Evolutionary conservation across 306 rosid species (phyloP), one percentile per base, ranked within the genome.

Genomic region (Inga laurina): DNA sequence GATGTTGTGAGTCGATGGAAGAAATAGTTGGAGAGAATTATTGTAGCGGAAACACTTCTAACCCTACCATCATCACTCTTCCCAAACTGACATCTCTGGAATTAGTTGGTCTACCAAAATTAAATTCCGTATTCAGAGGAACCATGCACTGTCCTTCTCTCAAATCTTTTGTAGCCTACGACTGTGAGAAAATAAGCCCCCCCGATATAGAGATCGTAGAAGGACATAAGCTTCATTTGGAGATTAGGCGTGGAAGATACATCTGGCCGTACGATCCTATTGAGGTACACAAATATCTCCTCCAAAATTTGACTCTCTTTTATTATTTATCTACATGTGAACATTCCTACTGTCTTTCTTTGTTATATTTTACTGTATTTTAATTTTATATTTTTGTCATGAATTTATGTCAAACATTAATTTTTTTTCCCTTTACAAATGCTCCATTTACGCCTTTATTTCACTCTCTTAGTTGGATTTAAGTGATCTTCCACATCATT

Each of bases 151-250:
- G 39, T 27, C 18, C 35, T 62, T 62, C 68, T 27, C 37, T 62
- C 19, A 0, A 3, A 27, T n/a, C 0, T 62, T 62, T 62, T 3
- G 8, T 4, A 0, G 6, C 14, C 2, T 0, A 0, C 12, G 1
- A 0, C 4, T 62, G 68, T 24, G 1, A 9, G 2, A 24, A 62
- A 27, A 19, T 62, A 27, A 56, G 12, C 11, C 27, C 24, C 24
- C 27, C 62, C 21, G 3, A 1, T 4, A 56, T 56, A 4, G 9
- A 52, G 22, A 16, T 18, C 22, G 34, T 32, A 32, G 19, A 49
- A 3, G 56, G 56, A 49, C 1, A 3, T 13, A 15, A 49, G 56
- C 62, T 21, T 56, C 62, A 1, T 1, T 19, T 18, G 10, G 1
- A 56, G 27, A 56, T 7, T 10, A 0, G 3, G 6, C 10, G 0